A percentile compares a stretch with the other conserved stretches of the same genome.
phyloP scores from a whole-genome alignment of 75 land plant genomes.

The Chamaecyparis obtusa region DNA sequence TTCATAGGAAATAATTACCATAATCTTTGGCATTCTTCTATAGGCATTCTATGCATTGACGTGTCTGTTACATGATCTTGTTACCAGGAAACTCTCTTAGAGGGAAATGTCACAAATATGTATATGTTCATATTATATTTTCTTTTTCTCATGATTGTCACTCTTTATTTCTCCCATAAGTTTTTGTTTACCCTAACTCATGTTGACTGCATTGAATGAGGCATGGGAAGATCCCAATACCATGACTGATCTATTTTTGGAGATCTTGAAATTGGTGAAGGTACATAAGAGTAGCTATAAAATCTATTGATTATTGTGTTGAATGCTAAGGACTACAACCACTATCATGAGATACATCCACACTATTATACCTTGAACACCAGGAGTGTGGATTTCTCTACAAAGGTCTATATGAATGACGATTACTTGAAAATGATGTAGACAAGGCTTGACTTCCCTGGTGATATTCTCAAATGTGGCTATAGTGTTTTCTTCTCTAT shows the following conservation, averaged over 20 bases:
- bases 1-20: too few relatives aligned
- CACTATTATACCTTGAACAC: conserved; percentile 12
- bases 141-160: too few relatives aligned
- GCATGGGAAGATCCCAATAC: conserved; percentile 39
- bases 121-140: too few relatives aligned
- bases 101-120: too few relatives aligned
- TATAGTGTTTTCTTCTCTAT: conserved; percentile 15
- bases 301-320: conserved; percentile 35
- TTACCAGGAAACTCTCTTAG: too few relatives aligned
- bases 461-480: conserved; percentile 14
- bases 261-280: conserved; percentile 40
- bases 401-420: conserved; percentile 19
- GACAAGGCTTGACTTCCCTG: conserved; percentile 50
- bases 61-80: too few relatives aligned
- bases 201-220: conserved; percentile 37
- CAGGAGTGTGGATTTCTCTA: conserved; percentile 12
- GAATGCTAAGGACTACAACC: conserved; percentile 19
- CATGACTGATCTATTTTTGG: conserved; percentile 46
- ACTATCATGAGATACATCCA: conserved; percentile 4
- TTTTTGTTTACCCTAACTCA: too few relatives aligned
- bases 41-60: too few relatives aligned
- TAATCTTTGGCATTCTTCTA: too few relatives aligned
- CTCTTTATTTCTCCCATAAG: too few relatives aligned
- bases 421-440: conserved; percentile 91
- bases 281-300: conserved; percentile 20